Percentiles rank a stretch among this genome's conserved stretches.
phyloP scores from a whole-genome alignment of 495 filamentous ascomycete species.

The Staphylotrichum tortipilum region DNA sequence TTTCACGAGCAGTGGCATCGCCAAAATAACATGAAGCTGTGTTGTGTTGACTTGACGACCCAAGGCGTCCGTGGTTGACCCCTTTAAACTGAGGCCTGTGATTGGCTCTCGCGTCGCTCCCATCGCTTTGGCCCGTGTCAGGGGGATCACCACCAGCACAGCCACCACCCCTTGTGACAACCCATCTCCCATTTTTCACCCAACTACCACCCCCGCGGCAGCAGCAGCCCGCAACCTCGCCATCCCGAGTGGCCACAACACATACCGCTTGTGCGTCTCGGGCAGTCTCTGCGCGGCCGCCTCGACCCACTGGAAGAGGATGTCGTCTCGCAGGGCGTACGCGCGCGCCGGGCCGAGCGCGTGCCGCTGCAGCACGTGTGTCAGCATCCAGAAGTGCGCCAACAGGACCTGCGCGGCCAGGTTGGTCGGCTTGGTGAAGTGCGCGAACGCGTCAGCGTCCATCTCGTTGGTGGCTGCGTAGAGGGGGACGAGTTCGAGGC shows the following conservation, averaged over 20 bases:
- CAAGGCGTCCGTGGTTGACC: no score
- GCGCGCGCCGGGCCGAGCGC: not conserved
- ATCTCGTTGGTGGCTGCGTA: conserved; percentile 9
- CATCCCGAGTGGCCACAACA: conserved; percentile 13
- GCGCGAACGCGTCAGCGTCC: conserved; percentile 32
- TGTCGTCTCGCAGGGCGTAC: conserved; percentile 3
- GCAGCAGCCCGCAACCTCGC: not conserved
- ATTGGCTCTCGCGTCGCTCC: conserved; percentile 10
- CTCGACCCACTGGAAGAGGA: conserved; percentile 5
- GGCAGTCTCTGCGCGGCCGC: conserved; percentile 5
- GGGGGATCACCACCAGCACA: not conserved
- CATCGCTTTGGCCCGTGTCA: not conserved
- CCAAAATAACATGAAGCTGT: not conserved
- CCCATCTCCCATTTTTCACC: not conserved
- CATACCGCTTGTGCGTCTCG: not conserved
- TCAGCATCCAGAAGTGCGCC: conserved; percentile 31
- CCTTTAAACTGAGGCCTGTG: not conserved
- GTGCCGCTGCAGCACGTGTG: not conserved
- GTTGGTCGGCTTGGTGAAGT: conserved; percentile 34
- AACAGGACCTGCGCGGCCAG: conserved; percentile 33
- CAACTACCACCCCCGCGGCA: not conserved
- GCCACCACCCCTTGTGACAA: not conserved
- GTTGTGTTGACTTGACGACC: not conserved
- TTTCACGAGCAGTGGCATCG: not conserved
- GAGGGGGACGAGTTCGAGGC: conserved; percentile 8